Evolutionary conservation across 139 green algal species (phyloP), one percentile per base, ranked within the genome.

Genomic region (Coelastrella sp.): DNA sequence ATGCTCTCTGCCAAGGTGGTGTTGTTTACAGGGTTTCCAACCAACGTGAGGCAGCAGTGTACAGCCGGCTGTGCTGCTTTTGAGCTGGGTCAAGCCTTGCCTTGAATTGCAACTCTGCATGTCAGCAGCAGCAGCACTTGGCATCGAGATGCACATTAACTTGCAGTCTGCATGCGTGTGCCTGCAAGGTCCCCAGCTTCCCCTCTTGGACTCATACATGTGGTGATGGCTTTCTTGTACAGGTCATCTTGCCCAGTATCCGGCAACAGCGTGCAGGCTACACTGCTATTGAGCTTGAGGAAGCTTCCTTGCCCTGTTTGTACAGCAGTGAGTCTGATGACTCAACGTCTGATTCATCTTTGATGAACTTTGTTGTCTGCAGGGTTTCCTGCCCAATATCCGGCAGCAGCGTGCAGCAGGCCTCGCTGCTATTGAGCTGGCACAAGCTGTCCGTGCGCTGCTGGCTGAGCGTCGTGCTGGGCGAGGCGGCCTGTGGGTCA

Each of bases 371-470:
- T 71, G 32, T 71, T 13, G 61, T 54, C 20, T 14, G 19, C 80
- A 88, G 92, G 96, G 96, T 80, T 98, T 98, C 92, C 80, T 98
- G 75, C 88, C 94, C 83, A 98, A 99, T 92, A 81, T 85, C 75
- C 94, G 97, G 7, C 96, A 98, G 94, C 96, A 97, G 90, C 96
- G 96, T 16, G 95, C 95, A 58, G 96, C 96, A 3, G 97, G 97
- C 60, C 95, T 96, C 75, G 96, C 96, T 0, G 95, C 93, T 13
- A 79, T 98, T 3, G 95, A 99, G 92, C 93, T 98, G 76, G 96
- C 94, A 2, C 96, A 98, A 87, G 73, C 94, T 17, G 74, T 99
- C 66, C 90, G 57, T 32, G 92, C 89, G n/a, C 68, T 94, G 92
- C 85, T 95, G 76, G 92, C 81, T 11, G 93, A 91, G 54, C 92